Base-by-base conservation (phyloP, 2,329 filamentous ascomycete genomes). In the Blumeria hordei region DNA sequence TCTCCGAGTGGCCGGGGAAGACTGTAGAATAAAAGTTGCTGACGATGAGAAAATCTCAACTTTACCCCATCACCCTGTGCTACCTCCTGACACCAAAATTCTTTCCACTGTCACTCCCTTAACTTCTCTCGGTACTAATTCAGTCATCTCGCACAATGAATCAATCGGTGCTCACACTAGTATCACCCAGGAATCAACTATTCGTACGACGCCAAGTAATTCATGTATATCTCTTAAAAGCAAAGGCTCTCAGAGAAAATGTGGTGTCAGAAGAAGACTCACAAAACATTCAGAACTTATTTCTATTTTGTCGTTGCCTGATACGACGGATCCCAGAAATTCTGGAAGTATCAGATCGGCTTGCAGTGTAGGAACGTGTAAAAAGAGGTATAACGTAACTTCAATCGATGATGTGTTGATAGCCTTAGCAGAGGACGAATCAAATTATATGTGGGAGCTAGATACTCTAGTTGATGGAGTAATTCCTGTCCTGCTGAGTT, bases 231-330 rank as follows among this genome's bases (percentile, higher is more conserved):
- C 62, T n/a, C 58, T 68, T 9, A 60, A 58, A 12, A 58, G 54
- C 39, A 62, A 56, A 35, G 39, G 32, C 12, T 56, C 54, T 6
- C 54, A 43, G 6, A 58, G 58, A 16, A 60, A 57, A 66, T 68
- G 65, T 68, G 66, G 59, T 65, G 65, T 67, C 65, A 69, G 63
- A 65, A 71, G 86, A 59, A 79, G 84, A 57, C 74, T 94, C 41
- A 94, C 88, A 3, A 94, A 85, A 57, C 88, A 96, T 67, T 88
- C 88, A 14, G 92, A 98, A 67, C 73, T 98, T 28, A 86, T 98
- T 41, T 96, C 92, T 0, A 87, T 94, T 2, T 72, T 98, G 8
- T 96, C 88, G 0, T 69, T 86, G 57, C 80, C 82, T 0, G 73
- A 80, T 57, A 70, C 78, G 55, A 68, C 68, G 37, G 68, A 70